Evolutionary conservation across 768 basidiomycete genomes (phyloP), one percentile per base, ranked within the genome.

Genomic region (Boletus coccyginus): DNA sequence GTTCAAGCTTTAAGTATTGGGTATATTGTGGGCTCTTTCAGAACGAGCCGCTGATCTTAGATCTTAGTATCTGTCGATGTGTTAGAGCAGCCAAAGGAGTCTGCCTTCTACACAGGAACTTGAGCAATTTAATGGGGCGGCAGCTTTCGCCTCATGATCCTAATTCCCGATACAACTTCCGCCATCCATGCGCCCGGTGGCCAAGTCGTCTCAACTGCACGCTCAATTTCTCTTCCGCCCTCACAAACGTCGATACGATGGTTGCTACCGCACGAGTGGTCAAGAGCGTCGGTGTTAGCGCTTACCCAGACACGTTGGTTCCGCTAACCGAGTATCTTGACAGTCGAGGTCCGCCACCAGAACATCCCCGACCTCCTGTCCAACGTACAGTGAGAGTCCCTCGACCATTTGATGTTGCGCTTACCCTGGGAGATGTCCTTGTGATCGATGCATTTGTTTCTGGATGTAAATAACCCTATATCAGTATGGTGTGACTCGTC

Each of bases 271-370:
- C 90, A 2, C 89, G 90, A 57, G 75, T 86, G 0, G 81, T 94
- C 19, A 92, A 94, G 74, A 77, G 81, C 53, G 78, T 90, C 41
- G 92, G 92, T 52, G 88, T 92, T 38, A 70, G 75, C 19, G 91
- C 89, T 4, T 92, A 91, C 73, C 81, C 90, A 29, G 90, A 90
- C 54, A 90, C 82, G 51, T 83, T 21, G 21, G 21, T 21, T 21
- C 2, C 21, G 21, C 2, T 21, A 21, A n/a, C 21, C 21, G 21
- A 21, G 85, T 27, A 92, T 92, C 66, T 64, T 89, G 70, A 86
- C 90, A 31, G 78, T 90, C 46, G 92, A 94, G 66, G 86, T 90
- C n/a, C 86, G 92, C 46, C 92, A 94, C 64, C 85, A 88, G 68
- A 85, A 87, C 2, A 71, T 93, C 42, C 78, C 92, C 50, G 92